Base-by-base conservation (phyloP, 805 yeast genomes). In the Tetrapisispora iriomotensis region DNA sequence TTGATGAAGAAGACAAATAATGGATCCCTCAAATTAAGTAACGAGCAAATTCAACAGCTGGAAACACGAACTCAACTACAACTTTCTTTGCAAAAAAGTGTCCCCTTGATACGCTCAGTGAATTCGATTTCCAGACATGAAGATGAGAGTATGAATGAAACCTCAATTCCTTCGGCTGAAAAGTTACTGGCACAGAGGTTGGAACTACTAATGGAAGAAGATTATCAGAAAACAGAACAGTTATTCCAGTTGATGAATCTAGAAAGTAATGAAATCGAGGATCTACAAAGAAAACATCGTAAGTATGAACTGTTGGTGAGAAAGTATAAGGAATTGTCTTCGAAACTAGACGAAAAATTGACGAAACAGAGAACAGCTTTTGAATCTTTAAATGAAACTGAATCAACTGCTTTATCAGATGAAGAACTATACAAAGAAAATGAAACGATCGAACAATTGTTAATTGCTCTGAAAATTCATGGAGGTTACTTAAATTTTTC, bases 61-160 rank as follows among this genome's bases (percentile, higher is more conserved):
- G 52, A 51, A 25, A 41, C 44, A 12, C 38, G 53, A 30, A 45
- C 41, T 13, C 48, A 44, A 30, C 15, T 52, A n/a, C 53, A 53
- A 29, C 36, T 51, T 40, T 48, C 52, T 13, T 17, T 55, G 14
- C 55, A 55, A 17, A 49, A 52, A 35, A 44, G 48, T 19, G 50
- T 44, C 20, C 49, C 57, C 3, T 40, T 49, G 13, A 32, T 45
- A 6, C 46, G 48, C 30, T 37, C 59, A 8, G 17, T 45, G 15
- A 45, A 49, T 24, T 37, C 53, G n/a, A 21, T 39, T 10, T 9
- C 26, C 4, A 22, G 26, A 8, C 18, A 14, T n/a, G 40, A 30
- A n/a, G 37, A 20, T 12, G 24, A 13, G 9, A 17, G 15, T 10
- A 30, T 7, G 34, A 29, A 13, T 4, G 9, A 26, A 13, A 31